These are phyloP conservation scores for Mrakia frigida DNA, from an alignment of 768 basidiomycete genomes.

Conservation along the genomic window DNA sequence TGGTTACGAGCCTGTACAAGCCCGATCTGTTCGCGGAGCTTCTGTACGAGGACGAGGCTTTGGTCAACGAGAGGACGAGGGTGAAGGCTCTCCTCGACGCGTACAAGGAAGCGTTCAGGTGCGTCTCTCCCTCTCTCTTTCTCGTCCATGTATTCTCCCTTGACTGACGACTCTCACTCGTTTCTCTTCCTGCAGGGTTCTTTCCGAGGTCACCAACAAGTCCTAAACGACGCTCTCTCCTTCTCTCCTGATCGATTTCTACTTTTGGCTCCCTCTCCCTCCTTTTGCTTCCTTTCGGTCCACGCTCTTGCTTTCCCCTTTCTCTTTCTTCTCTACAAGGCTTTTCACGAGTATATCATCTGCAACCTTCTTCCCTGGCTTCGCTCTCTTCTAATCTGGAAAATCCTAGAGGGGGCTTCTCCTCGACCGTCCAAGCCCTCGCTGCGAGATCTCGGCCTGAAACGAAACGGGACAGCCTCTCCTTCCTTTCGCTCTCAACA, in stretches of 20 bases:
- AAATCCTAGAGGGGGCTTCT: too few species aligned
- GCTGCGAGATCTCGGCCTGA: too few species aligned
- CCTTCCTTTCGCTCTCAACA: not conserved
- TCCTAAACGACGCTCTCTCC: slow-evolving; percentile 28
- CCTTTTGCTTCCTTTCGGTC: not conserved
- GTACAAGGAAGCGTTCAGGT: slow-evolving; percentile 63
- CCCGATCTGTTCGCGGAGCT: slow-evolving; percentile 85
- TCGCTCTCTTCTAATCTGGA: too few species aligned
- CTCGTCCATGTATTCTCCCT: not conserved
- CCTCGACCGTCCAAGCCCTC: too few species aligned
- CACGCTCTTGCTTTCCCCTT: not conserved
- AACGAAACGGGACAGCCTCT: not conserved
- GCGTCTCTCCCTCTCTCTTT: slow-evolving; percentile 13
- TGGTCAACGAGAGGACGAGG: slow-evolving; percentile 86
- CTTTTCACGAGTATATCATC: not conserved
- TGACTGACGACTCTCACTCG: not conserved
- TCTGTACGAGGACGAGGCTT: slow-evolving; percentile 89
- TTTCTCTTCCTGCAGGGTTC: slow-evolving; percentile 34
- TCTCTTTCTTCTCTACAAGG: not conserved
- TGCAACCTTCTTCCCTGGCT: not conserved
- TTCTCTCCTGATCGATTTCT: not conserved
- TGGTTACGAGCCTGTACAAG: slow-evolving; percentile 92
- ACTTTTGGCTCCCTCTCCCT: not conserved
- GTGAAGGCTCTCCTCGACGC: slow-evolving; percentile 93
- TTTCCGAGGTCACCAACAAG: slow-evolving; percentile 44